Percentiles rank a stretch among this genome's conserved stretches.
phyloP scores from a whole-genome alignment of 1,284 basidiomycete genomes.

The Ceratorhiza oryzae-sativae region DNA sequence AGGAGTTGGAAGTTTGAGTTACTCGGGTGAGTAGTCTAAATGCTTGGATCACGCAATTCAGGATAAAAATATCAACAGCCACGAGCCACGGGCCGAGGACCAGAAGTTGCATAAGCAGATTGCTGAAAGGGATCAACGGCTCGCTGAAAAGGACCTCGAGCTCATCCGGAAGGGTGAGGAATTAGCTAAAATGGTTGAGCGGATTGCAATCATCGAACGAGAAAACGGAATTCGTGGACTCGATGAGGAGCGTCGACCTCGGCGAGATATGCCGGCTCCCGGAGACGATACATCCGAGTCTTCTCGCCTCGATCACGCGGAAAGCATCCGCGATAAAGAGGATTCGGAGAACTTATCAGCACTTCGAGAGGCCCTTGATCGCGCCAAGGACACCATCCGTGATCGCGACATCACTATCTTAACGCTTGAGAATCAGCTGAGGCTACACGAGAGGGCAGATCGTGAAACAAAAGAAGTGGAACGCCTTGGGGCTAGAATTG shows the following conservation, averaged over 20 bases:
- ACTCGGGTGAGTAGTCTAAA: slow-evolving; percentile 16
- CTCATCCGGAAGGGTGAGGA: background rate
- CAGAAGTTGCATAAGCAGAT: background rate
- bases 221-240: background rate
- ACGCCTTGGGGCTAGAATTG: background rate
- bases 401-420: background rate
- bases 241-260: background rate
- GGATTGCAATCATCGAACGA: background rate
- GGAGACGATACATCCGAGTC: background rate
- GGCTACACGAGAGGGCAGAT: background rate
- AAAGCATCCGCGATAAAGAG: background rate
- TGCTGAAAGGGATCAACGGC: background rate
- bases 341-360: background rate
- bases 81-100: background rate
- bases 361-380: background rate
- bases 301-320: background rate
- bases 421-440: background rate
- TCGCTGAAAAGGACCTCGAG: background rate
- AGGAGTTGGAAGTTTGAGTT: slow-evolving; percentile 16
- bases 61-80: background rate
- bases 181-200: background rate
- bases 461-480: background rate
- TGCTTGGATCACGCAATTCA: background rate
- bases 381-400: background rate
- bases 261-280: background rate